Evolutionary conservation across 306 rosid species (phyloP).

Genomic region (Begonia loranthoides): DNA sequence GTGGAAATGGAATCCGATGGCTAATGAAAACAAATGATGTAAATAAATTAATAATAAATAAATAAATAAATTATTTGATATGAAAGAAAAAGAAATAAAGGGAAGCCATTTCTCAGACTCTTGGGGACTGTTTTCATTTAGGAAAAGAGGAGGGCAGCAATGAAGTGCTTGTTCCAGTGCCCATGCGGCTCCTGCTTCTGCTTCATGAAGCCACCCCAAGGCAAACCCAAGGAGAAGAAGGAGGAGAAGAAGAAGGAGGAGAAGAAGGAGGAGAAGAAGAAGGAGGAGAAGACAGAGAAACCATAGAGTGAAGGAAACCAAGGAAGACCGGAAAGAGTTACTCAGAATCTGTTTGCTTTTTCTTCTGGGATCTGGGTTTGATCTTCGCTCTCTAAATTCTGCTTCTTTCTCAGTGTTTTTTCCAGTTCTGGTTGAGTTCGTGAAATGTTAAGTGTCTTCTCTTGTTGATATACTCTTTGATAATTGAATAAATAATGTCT

Average conservation of each 20-base stretch:
- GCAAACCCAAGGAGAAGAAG: slow-evolving; percentile 31
- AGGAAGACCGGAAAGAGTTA: neutral
- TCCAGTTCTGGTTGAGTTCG: no score
- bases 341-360: no score
- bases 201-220: slow-evolving; percentile 63
- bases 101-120: no score
- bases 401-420: no score
- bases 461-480: no score
- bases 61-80: neutral
- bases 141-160: neutral
- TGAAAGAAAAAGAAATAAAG: neutral
- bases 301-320: slow-evolving; percentile 6
- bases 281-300: no score
- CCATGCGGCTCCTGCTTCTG: slow-evolving; percentile 57
- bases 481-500: no score
- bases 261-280: slow-evolving; percentile 4
- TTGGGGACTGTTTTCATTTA: no score
- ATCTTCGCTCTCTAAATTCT: no score
- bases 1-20: neutral
- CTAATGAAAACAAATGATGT: neutral
- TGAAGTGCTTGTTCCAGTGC: slow-evolving; percentile 60
- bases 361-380: no score
- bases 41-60: neutral
- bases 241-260: slow-evolving; percentile 9
- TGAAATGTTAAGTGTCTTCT: no score